phyloP scores from a whole-genome alignment of 768 basidiomycete species.

The Daedaleopsis nitida region DNA sequence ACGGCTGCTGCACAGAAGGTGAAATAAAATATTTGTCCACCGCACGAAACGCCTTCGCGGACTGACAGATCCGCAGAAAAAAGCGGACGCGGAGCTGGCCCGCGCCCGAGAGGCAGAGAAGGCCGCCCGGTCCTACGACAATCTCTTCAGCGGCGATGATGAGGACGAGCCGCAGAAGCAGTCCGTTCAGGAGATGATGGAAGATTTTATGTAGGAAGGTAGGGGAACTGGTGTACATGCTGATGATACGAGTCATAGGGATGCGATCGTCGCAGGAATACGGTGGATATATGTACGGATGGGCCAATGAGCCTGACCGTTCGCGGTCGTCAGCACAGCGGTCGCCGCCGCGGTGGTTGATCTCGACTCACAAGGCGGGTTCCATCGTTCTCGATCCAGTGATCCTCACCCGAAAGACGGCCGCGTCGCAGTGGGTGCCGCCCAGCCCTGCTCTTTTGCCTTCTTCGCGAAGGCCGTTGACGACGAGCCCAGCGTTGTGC shows the following conservation, averaged over 20 bases:
- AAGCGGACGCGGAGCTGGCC: slow-evolving; percentile 75
- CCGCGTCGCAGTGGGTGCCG: slow-evolving; percentile 4
- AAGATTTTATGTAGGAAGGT: slow-evolving; percentile 75
- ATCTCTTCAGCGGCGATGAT: slow-evolving; percentile 68
- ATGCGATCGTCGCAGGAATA: too few species aligned
- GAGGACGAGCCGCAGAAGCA: slow-evolving; percentile 48
- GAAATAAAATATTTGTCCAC: not conserved
- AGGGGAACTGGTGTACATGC: not conserved
- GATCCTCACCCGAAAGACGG: slow-evolving; percentile 1
- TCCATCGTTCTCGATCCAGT: not conserved
- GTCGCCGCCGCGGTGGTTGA: not conserved
- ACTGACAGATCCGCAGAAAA: slow-evolving; percentile 53
- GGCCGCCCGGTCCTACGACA: slow-evolving; percentile 84
- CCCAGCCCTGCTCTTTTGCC: slow-evolving; percentile 6
- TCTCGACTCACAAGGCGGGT: not conserved
- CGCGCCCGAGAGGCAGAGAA: slow-evolving; percentile 83
- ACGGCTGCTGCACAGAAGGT: slow-evolving; percentile 72
- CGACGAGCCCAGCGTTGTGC: not conserved
- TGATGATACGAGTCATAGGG: not conserved
- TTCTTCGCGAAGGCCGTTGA: slow-evolving; percentile 10
- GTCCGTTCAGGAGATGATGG: slow-evolving; percentile 77
- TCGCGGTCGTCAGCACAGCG: not conserved
- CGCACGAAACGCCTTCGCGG: not conserved
- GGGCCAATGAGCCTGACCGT: not conserved
- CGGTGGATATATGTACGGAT: too few species aligned